Percentiles rank a stretch among this genome's conserved stretches.
Conservation (phyloP, 1,284 basidiomycete species). For the Pterulicium gracile region DNA sequence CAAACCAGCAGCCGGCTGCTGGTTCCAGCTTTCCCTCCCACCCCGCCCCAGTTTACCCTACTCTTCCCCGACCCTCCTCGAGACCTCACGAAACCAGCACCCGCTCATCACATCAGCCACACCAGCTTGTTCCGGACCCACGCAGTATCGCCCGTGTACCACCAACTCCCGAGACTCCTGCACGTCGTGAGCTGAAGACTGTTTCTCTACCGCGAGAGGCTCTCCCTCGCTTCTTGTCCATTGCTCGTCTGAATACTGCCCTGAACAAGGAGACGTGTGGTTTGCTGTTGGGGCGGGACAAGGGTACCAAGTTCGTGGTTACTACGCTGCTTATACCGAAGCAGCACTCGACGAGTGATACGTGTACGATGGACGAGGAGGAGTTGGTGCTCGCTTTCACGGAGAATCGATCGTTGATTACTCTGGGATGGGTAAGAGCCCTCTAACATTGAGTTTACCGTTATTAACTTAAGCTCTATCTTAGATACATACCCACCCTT, state of each 20-base stretch:
- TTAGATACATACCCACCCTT: constrained; percentile 88
- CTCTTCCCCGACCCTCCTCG: constrained; percentile 6
- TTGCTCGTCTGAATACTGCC: constrained; percentile 51
- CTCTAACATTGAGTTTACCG: constrained; percentile 1
- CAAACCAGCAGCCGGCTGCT: background rate
- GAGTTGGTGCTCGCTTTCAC: constrained; percentile 80
- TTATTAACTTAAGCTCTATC: constrained; percentile 5
- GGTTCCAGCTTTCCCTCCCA: background rate
- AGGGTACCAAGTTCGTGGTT: constrained; percentile 53
- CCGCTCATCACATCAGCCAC: no score
- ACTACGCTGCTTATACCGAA: constrained; percentile 73
- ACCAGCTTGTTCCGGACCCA: no score
- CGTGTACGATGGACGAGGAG: constrained; percentile 82
- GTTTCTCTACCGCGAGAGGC: constrained; percentile 61
- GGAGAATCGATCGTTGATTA: constrained; percentile 66
- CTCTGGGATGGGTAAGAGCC: constrained; percentile 75
- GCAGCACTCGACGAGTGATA: constrained; percentile 78
- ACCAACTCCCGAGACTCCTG: constrained; percentile 9
- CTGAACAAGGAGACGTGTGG: constrained; percentile 58
- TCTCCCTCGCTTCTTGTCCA: constrained; percentile 61
- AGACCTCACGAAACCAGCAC: no score
- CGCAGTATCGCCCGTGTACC: constrained; percentile 4
- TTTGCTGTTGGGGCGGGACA: constrained; percentile 44
- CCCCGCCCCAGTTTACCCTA: background rate
- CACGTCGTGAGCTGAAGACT: constrained; percentile 36